A percentile compares a stretch with the other conserved stretches of the same genome.
phyloP scores from a whole-genome alignment of 139 green algal species.

The Chlamydomonas asymmetrica region DNA sequence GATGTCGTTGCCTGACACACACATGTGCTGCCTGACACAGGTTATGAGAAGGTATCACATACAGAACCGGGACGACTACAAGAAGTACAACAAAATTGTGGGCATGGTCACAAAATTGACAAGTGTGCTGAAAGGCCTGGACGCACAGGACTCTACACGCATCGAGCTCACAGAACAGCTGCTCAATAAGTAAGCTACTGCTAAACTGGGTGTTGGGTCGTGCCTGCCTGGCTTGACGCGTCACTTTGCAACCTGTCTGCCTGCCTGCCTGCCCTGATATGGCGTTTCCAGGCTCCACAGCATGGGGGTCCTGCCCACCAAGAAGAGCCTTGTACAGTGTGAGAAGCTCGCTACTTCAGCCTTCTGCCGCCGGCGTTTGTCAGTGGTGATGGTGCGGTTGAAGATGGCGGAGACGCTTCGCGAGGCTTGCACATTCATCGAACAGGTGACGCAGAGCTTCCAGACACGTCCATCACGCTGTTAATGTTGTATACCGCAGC shows the following conservation, averaged over 20 bases:
- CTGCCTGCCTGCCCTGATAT: background rate
- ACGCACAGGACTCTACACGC: slow-evolving; percentile 76
- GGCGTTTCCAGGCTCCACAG: slow-evolving; percentile 73
- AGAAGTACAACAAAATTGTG: slow-evolving; percentile 89
- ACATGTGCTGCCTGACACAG: slow-evolving; percentile 54
- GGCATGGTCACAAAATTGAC: slow-evolving; percentile 90
- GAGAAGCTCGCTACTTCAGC: slow-evolving; percentile 89
- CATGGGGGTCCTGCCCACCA: slow-evolving; percentile 90
- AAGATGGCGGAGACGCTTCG: slow-evolving; percentile 93
- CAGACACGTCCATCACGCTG: too few species aligned
- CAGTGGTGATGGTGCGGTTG: slow-evolving; percentile 91
- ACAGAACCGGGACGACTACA: slow-evolving; percentile 97
- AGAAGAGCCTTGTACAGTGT: slow-evolving; percentile 91
- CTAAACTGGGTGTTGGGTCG: background rate
- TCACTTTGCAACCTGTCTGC: background rate
- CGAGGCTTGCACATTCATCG: slow-evolving; percentile 93
- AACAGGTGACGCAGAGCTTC: slow-evolving; percentile 74
- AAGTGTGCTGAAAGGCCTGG: slow-evolving; percentile 77
- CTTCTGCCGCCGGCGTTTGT: slow-evolving; percentile 90
- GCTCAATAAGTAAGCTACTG: slow-evolving; percentile 85
- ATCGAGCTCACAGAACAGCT: slow-evolving; percentile 95
- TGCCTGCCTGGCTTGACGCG: background rate
- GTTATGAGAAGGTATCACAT: slow-evolving; percentile 97
- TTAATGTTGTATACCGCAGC: too few species aligned
- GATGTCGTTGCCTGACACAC: too few species aligned